Conservation (phyloP, 2,329 filamentous ascomycete genomes). For the Cytospora mali region DNA sequence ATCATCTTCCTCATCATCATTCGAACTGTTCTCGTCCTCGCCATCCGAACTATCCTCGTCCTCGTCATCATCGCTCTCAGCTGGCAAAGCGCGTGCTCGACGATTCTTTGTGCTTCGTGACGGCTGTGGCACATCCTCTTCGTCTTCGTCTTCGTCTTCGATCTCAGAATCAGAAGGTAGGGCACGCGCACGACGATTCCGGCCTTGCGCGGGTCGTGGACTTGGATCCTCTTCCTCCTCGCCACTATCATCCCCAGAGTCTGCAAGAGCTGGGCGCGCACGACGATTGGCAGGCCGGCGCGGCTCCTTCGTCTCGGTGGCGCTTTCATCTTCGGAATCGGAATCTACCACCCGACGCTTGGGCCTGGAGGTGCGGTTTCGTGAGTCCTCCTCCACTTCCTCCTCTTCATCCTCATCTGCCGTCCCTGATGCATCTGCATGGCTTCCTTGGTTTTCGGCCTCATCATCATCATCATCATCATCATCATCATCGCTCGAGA, state of each 20-base stretch:
- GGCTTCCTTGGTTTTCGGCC: background rate
- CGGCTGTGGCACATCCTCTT: background rate
- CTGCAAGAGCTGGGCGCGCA: background rate
- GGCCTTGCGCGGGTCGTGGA: background rate
- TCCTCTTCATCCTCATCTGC: background rate
- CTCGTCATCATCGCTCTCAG: constrained; percentile 16
- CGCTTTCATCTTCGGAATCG: constrained; percentile 13
- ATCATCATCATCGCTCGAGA: constrained; percentile 13
- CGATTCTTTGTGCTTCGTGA: background rate
- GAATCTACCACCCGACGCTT: constrained; percentile 10
- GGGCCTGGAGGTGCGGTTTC: background rate
- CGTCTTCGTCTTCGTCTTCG: constrained; percentile 3
- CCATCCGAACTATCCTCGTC: constrained; percentile 2
- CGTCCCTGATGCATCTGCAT: background rate
- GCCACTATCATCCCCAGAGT: constrained; percentile 17
- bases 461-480: constrained; percentile 10
- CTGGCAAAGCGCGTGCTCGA: background rate
- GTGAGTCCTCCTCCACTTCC: background rate
- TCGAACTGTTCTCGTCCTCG: background rate
- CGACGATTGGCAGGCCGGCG: background rate
- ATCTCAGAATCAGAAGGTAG: constrained; percentile 3
- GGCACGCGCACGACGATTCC: constrained; percentile 4
- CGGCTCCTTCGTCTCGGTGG: constrained; percentile 2
- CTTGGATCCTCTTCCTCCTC: background rate
- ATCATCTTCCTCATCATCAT: constrained; percentile 8